Percentiles rank a stretch among this genome's conserved stretches.
Conservation (phyloP, 2,329 filamentous ascomycete species). For the Cercospora berteroae region DNA sequence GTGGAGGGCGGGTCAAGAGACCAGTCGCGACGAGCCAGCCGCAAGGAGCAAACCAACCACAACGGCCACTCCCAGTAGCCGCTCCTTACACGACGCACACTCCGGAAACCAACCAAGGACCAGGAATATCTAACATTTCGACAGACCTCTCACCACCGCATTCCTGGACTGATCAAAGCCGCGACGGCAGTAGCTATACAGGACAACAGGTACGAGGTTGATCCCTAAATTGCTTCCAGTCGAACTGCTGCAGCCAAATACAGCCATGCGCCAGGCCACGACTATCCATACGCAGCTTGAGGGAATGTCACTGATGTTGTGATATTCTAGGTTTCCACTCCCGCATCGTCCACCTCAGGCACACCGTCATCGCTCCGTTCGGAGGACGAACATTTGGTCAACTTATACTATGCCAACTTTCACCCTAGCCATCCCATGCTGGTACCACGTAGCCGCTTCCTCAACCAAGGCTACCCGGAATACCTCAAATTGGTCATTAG, state of each 20-base stretch:
- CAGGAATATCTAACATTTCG: background rate
- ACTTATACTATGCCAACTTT: constrained; percentile 58
- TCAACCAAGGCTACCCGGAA: constrained; percentile 43
- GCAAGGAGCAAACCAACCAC: background rate
- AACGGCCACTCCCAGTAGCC: constrained; percentile 5
- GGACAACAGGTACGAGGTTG: background rate
- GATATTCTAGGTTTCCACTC: constrained; percentile 6
- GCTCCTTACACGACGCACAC: background rate
- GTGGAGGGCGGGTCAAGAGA: constrained; percentile 55
- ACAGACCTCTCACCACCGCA: constrained; percentile 6
- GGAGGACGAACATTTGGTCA: constrained; percentile 45
- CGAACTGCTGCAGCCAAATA: background rate
- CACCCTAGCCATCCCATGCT: constrained; percentile 57
- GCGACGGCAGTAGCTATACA: constrained; percentile 5
- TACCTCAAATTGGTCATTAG: constrained; percentile 56
- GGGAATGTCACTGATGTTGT: background rate
- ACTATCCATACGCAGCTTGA: background rate
- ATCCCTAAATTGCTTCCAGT: background rate
- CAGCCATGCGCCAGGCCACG: background rate
- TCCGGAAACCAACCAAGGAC: background rate
- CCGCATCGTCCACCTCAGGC: constrained; percentile 40
- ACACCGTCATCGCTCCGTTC: constrained; percentile 35
- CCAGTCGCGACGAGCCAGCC: constrained; percentile 2
- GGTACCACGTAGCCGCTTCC: constrained; percentile 48
- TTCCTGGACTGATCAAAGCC: constrained; percentile 10